These are phyloP conservation scores for Symbiodinium natans DNA, from an alignment of 73 alveolate species.

Conservation along the genomic window DNA sequence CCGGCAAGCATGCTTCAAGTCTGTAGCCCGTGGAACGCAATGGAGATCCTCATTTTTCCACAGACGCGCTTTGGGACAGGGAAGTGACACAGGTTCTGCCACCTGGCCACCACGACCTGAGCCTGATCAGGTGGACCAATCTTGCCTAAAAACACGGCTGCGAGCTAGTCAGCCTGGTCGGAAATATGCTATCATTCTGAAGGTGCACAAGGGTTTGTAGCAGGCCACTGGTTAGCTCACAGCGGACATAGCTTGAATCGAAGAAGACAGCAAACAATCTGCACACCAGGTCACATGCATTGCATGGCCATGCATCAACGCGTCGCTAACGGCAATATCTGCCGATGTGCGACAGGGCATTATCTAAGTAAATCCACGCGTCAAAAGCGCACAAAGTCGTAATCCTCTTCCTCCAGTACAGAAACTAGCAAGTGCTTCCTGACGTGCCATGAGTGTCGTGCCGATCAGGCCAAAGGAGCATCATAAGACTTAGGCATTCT, in stretches of 20 bases:
- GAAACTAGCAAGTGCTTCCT: too few relatives aligned
- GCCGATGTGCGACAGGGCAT: neutral
- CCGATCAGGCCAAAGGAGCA: too few relatives aligned
- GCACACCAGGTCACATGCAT: neutral
- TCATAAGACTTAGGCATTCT: too few relatives aligned
- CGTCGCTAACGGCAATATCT: neutral
- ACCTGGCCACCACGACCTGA: neutral
- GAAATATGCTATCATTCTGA: too few relatives aligned
- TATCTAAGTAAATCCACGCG: neutral
- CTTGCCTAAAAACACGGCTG: neutral
- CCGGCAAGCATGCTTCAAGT: neutral
- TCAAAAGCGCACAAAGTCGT: neutral
- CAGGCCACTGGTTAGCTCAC: neutral
- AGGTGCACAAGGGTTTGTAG: neutral
- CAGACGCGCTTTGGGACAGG: too few relatives aligned
- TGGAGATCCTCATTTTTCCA: too few relatives aligned
- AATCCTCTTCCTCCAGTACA: neutral
- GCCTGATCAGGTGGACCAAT: too few relatives aligned
- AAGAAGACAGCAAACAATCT: neutral
- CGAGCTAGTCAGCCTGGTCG: too few relatives aligned
- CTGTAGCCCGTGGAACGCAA: neutral
- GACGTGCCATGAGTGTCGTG: too few relatives aligned
- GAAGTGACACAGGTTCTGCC: neutral
- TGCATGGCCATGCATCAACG: neutral
- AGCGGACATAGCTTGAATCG: neutral